Base-by-base conservation (phyloP, 2,329 filamentous ascomycete species). In the Periconia digitata region DNA sequence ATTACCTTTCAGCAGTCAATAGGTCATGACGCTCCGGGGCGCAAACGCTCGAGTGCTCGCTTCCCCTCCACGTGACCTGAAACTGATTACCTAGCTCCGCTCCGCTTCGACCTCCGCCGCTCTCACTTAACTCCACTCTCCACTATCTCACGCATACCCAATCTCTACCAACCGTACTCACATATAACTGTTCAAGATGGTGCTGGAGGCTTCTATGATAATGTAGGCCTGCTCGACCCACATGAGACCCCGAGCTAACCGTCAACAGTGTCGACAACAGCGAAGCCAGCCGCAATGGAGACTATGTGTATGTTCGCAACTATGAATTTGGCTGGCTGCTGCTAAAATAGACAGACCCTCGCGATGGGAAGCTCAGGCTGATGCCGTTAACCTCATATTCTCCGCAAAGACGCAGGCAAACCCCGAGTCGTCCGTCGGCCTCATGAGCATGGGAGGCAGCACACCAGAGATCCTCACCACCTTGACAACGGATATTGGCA, bases 371-470 rank as follows among this genome's bases (percentile, higher is more conserved):
- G 91, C 94, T 63, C 94, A 99, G 81, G 83, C 90, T 62, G 94
- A 99, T 74, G 92, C 92, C 47, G 90, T 95, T 66, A 94, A 89
- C 74, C 86, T 96, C 66, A 87, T 97, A 67, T 97, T 97, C 79
- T 90, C 92, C 70, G 90, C 88, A 68, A 96, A 99, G 74, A 96
- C 92, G 61, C 87, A 91, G 76, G 88, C 87, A 61, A 96, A 99
- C 73, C 91, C 94, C 24, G 94, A 99, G 76, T 97, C 92, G 7
- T 95, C 92, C 10, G 94, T 99, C 58, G 94, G 95, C 44, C 79
- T 99, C 56, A 96, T 99, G 92, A 96, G 90, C 75, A 97, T 97
- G 92, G 94, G 90, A 56, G 94, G 92, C 66, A 92, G 90, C 69
- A 92, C 91, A n/a, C 94, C 94, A 41, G 92, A 97, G 76, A 92